phyloP scores from a whole-genome alignment of 495 filamentous ascomycete genomes.

The Aspergillus diversus region DNA sequence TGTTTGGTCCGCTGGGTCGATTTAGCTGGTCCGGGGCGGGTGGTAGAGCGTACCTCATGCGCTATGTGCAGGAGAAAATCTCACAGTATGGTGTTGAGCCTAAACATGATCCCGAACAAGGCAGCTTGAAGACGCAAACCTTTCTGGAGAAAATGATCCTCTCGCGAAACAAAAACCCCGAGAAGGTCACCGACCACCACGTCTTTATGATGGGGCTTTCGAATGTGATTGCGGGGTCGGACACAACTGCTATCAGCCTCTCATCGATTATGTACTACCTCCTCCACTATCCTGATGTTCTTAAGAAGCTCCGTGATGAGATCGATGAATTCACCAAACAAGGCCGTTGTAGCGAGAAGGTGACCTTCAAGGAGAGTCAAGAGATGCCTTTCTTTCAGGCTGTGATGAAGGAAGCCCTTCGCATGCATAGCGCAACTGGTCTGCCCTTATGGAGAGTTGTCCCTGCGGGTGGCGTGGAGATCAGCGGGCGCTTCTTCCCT shows the following conservation, averaged over 20 bases:
- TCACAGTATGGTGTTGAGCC: conserved; percentile 29
- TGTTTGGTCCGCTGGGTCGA: conserved; percentile 44
- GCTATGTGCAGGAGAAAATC: conserved; percentile 51
- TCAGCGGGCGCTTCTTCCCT: conserved; percentile 41
- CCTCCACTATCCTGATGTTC: conserved; percentile 38
- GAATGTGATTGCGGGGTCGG: conserved; percentile 59
- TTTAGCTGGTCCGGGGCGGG: conserved; percentile 45
- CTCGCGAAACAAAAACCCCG: conserved; percentile 58
- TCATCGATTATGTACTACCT: conserved; percentile 56
- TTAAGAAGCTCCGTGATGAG: conserved; percentile 48
- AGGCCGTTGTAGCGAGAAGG: conserved; percentile 30
- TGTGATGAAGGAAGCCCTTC: conserved; percentile 49
- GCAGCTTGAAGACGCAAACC: conserved; percentile 48
- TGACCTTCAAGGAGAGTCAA: conserved; percentile 54
- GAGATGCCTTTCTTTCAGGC: conserved; percentile 54
- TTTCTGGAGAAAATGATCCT: conserved; percentile 59
- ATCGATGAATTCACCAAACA: conserved; percentile 40
- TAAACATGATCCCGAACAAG: conserved; percentile 22
- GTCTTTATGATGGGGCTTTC: conserved; percentile 52
- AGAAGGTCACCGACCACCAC: conserved; percentile 55
- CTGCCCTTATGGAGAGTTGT: conserved; percentile 45
- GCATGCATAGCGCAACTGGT: conserved; percentile 45
- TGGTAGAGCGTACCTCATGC: conserved; percentile 45
- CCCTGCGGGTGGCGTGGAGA: conserved; percentile 41
- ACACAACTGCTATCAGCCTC: conserved; percentile 58